These are phyloP conservation scores for Amanita brunnescens DNA, from an alignment of 768 basidiomycete species.

Conservation along the genomic window DNA sequence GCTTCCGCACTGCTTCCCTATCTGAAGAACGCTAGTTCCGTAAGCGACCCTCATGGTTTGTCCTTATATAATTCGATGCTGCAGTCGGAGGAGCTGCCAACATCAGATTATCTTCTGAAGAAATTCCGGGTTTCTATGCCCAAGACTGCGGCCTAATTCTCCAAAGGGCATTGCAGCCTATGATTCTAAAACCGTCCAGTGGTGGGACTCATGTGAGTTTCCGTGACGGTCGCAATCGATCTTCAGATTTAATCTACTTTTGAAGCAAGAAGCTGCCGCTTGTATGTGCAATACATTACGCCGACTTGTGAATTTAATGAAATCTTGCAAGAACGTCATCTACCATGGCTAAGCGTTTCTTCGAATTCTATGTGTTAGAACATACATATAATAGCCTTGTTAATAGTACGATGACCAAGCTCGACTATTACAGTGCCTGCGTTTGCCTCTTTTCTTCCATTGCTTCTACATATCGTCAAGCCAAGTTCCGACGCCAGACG, in stretches of 20 bases:
- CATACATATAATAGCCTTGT: conserved; percentile 72
- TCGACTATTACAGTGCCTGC: conserved; percentile 80
- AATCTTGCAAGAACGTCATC: conserved; percentile 55
- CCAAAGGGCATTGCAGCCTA: conserved; percentile 72
- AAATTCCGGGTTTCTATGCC: conserved; percentile 88
- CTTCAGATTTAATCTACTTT: not conserved
- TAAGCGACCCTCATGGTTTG: conserved; percentile 24
- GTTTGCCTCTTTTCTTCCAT: conserved; percentile 29
- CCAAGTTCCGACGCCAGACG: conserved; percentile 44
- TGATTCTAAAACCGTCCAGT: conserved; percentile 82
- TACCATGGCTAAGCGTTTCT: not conserved
- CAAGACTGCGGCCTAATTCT: conserved; percentile 85
- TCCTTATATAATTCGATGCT: not conserved
- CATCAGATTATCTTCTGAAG: conserved; percentile 80
- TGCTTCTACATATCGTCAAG: not conserved
- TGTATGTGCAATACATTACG: conserved; percentile 83
- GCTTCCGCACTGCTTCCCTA: conserved; percentile 87
- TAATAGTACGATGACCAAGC: conserved; percentile 55
- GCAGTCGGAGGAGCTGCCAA: conserved; percentile 78
- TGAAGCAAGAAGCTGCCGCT: conserved; percentile 83
- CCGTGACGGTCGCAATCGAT: not conserved
- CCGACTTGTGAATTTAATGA: conserved; percentile 73
- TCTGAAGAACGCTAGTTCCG: conserved; percentile 73
- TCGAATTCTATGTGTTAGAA: conserved; percentile 72
- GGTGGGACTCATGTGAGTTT: conserved; percentile 54